A percentile compares a stretch with the other conserved stretches of the same genome.
Conservation (phyloP, 116 monocot species). For the Zostera marina region DNA sequence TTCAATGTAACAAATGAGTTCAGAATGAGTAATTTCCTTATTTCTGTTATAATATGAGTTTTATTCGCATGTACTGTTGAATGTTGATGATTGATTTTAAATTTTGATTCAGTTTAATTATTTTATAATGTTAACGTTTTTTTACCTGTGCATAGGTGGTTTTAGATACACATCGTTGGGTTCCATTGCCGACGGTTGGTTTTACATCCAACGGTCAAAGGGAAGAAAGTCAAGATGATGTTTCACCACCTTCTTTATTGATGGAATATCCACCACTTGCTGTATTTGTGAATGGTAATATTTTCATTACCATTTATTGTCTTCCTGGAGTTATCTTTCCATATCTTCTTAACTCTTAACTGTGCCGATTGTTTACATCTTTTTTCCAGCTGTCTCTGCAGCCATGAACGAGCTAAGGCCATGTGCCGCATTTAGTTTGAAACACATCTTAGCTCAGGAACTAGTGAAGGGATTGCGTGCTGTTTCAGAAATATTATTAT, state of each 20-base stretch:
- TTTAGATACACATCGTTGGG: conserved; percentile 96
- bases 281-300: conserved; percentile 86
- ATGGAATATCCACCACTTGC: conserved; percentile 98
- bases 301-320: neutral
- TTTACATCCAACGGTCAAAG: conserved; percentile 43
- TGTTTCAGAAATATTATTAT: conserved; percentile 63
- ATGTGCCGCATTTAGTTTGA: conserved; percentile 77
- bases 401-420: conserved; percentile 97
- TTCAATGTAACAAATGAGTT: no score
- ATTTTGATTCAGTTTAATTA: neutral
- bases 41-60: no score
- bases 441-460: conserved; percentile 52
- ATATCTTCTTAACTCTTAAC: neutral
- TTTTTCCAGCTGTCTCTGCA: conserved; percentile 52
- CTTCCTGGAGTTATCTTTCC: neutral
- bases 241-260: conserved; percentile 68
- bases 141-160: conserved; percentile 31
- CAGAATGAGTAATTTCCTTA: no score
- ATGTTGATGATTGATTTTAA: no score
- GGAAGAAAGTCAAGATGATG: conserved; percentile 64
- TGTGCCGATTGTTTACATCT: neutral
- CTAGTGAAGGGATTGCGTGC: conserved; percentile 59
- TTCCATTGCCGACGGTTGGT: conserved; percentile 86
- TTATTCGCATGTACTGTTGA: no score
- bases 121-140: neutral